These are phyloP conservation scores for Sabuloglossum arenarium DNA, from an alignment of 495 filamentous ascomycete genomes.

Conservation along the genomic window DNA sequence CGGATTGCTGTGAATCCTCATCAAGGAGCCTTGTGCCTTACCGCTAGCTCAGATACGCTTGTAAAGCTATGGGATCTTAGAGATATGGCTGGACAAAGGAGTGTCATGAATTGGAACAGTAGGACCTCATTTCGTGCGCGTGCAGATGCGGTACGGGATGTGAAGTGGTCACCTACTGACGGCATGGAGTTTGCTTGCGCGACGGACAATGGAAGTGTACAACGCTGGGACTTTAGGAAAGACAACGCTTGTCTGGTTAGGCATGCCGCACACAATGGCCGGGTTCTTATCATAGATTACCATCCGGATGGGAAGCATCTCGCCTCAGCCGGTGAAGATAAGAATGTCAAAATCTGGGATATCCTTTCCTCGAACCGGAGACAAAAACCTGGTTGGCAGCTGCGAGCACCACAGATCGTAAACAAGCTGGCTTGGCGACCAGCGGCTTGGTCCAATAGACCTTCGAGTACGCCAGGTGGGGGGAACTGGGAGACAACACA, in stretches of 20 bases:
- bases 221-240: slow-evolving; percentile 49
- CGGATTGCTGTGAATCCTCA: slow-evolving; percentile 78
- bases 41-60: slow-evolving; percentile 80
- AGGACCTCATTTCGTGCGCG: slow-evolving; percentile 35
- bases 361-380: slow-evolving; percentile 59
- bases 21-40: slow-evolving; percentile 52
- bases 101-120: slow-evolving; percentile 31
- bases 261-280: slow-evolving; percentile 66
- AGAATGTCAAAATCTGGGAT: slow-evolving; percentile 82
- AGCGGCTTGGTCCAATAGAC: slow-evolving; percentile 42
- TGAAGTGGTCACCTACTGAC: slow-evolving; percentile 75
- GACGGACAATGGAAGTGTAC: slow-evolving; percentile 65
- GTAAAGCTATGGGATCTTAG: slow-evolving; percentile 66
- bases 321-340: slow-evolving; percentile 64
- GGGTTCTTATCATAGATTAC: slow-evolving; percentile 76
- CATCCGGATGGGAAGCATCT: slow-evolving; percentile 87
- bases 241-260: slow-evolving; percentile 37
- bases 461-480: not conserved
- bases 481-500: slow-evolving; percentile 42
- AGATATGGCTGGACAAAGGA: slow-evolving; percentile 25
- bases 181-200: slow-evolving; percentile 73
- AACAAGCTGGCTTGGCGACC: slow-evolving; percentile 73
- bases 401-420: slow-evolving; percentile 46
- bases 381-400: slow-evolving; percentile 46
- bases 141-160: slow-evolving; percentile 63